These are phyloP conservation scores for Cryoendolithus antarcticus DNA, from an alignment of 2,329 filamentous ascomycete species.

Conservation along the genomic window DNA sequence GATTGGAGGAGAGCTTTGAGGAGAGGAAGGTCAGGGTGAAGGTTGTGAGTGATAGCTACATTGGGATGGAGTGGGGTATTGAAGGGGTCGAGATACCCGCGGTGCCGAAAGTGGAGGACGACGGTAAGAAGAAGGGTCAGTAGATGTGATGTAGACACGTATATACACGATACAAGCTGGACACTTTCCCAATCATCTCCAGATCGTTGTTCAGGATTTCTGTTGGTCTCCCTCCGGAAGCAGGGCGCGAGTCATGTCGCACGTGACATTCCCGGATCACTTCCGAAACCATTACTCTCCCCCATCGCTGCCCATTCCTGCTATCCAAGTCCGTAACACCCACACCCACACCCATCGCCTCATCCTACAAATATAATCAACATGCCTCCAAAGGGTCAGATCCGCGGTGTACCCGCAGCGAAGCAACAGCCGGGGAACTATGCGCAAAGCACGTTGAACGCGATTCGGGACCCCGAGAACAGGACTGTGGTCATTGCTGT, in stretches of 20 bases:
- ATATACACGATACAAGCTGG: too few species aligned
- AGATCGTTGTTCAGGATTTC: too few species aligned
- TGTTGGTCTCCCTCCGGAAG: too few species aligned
- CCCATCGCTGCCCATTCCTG: too few species aligned
- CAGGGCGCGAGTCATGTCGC: too few species aligned
- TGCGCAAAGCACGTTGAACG: slow-evolving; percentile 27
- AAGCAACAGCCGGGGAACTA: slow-evolving; percentile 22
- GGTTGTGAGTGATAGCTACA: slow-evolving; percentile 78
- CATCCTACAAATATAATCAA: slow-evolving; percentile 4
- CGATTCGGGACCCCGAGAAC: slow-evolving; percentile 37
- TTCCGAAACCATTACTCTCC: too few species aligned
- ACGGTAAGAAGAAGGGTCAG: slow-evolving; percentile 18
- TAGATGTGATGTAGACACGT: neutral
- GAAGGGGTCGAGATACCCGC: slow-evolving; percentile 39
- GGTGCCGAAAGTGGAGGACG: slow-evolving; percentile 19
- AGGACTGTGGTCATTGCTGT: slow-evolving; percentile 35
- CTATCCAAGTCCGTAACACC: too few species aligned
- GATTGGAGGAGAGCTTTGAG: slow-evolving; percentile 42
- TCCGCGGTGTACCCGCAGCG: slow-evolving; percentile 17
- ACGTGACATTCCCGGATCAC: too few species aligned
- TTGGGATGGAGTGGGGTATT: slow-evolving; percentile 56
- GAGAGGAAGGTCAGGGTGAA: slow-evolving; percentile 57
- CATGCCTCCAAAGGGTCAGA: slow-evolving; percentile 18
- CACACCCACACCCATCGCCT: too few species aligned
- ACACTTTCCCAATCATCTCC: too few species aligned